Conservation (phyloP, 164 flowering plant species). For the Chimonanthus praecox region DNA sequence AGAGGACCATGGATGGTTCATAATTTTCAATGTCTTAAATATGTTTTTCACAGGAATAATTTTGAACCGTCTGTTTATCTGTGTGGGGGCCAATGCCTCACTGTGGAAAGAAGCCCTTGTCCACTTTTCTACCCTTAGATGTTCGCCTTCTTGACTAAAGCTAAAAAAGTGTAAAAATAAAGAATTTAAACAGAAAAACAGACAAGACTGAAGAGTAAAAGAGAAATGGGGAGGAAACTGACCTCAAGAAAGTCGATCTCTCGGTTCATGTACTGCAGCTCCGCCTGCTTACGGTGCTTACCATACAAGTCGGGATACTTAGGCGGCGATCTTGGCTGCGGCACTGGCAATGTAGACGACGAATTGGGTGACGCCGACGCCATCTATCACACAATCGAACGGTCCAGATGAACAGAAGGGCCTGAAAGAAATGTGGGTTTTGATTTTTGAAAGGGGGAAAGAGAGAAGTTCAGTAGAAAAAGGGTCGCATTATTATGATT, state of each 20-base stretch:
- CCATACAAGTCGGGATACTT: slow-evolving; percentile 80
- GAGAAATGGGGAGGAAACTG: background rate
- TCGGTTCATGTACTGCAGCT: slow-evolving; percentile 59
- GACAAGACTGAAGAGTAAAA: too few relatives aligned
- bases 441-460: too few relatives aligned
- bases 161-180: background rate
- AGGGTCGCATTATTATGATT: too few relatives aligned
- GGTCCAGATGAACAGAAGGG: too few relatives aligned
- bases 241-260: slow-evolving; percentile 81
- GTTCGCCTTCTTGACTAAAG: background rate
- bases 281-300: slow-evolving; percentile 57
- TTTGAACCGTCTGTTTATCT: too few relatives aligned
- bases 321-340: slow-evolving; percentile 79
- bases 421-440: too few relatives aligned
- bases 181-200: background rate
- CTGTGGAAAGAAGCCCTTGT: background rate
- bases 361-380: background rate
- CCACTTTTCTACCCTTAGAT: background rate
- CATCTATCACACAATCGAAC: too few relatives aligned
- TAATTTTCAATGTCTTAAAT: too few relatives aligned
- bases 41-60: too few relatives aligned
- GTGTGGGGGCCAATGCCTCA: background rate
- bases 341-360: slow-evolving; percentile 51
- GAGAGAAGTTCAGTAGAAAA: too few relatives aligned
- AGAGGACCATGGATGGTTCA: too few relatives aligned